Evolutionary conservation across 257 asterid species (phyloP), one percentile per base, ranked within the genome.

Genomic region (Mentha longifolia): DNA sequence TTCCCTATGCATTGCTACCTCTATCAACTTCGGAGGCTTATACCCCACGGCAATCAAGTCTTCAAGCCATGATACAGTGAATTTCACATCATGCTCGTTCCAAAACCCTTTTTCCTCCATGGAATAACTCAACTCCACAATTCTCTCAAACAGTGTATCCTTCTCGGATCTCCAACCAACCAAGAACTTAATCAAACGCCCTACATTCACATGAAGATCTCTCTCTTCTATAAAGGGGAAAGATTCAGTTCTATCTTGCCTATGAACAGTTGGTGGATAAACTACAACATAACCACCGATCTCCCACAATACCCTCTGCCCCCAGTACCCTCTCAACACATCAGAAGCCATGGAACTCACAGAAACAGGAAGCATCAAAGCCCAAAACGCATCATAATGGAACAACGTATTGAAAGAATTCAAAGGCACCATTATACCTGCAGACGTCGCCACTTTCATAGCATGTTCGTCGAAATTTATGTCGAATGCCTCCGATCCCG

Each of bases 341-440:
- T 88, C 95, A 50, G 95, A 86, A 74, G 95, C 87, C 95, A 88
- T 88, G 5, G 90, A 75, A 68, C 90, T 84, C 25, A 88, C 86
- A 2, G 95, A 88, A n/a, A 88, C 90, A 12, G 92, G 90, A 61
- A 88, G 87, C 92, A 88, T 88, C 88, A 88, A 81, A 58, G 81
- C 86, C 90, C 92, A 86, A 71, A 88, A 86, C 49, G 95, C 92
- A 66, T 86, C 78, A 5, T 85, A 82, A 71, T 88, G 95, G 65
- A 86, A 88, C 77, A 86, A 70, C 2, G 95, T 88, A 65, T 86
- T 86, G 68, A 88, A 88, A 46, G 95, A 88, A 78, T 88, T 88
- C 3, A 84, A 67, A 0, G 95, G 90, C 67, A 88, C 88, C 95
- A 88, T 88, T 33, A 60, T 84, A 50, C 89, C 95, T 72, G 80